Evolutionary conservation across 208 protist genomes (phyloP), one percentile per base, ranked within the genome.

Genomic region (Leishmania tarentolae): DNA sequence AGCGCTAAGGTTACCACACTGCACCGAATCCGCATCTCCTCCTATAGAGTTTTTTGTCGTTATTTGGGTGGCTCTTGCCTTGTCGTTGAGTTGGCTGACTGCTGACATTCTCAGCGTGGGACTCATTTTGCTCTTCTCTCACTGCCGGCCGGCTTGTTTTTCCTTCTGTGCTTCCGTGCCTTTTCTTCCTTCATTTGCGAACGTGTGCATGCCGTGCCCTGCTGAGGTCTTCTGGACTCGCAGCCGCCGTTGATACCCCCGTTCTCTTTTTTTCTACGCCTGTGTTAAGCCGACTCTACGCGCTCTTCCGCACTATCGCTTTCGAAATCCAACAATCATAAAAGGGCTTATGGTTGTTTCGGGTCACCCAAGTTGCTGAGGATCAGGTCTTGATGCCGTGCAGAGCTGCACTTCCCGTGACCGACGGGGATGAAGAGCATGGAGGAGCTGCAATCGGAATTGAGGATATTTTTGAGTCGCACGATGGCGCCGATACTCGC

Each of bases 401-500:
- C 40, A 44, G 69, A 40, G 8, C 69, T 52, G 69, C 69, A 50
- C 19, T 44, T 8, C 44, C 69, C 50, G 69, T 19, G 69, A 19
- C n/a, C 7, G 46, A 59, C 76, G 24, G 77, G 11, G 79, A 78
- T 19, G 79, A 78, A 7, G 73, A 28, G 13, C 11, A 24, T 24
- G 57, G 28, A n/a, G 80, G 44, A 40, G 31, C 74, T 15, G 75
- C 28, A 28, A 31, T 19, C 28, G 21, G 19, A 31, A 35, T n/a
- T 63, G 59, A 72, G 65, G 77, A 50, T 3, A 7, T 47, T 40
- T 40, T 73, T 6, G 28, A 28, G 31, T 59, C 53, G 0, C 70
- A 53, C 42, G 72, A 82, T 31, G 77, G 82, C 28, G 76, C 77
- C 3, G 73, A 85, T 79, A 59, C 77, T 6, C 82, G 82, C 3